Conservation (phyloP, 108 stramenopile species). For the Pseudonitzschia delicatissima region DNA sequence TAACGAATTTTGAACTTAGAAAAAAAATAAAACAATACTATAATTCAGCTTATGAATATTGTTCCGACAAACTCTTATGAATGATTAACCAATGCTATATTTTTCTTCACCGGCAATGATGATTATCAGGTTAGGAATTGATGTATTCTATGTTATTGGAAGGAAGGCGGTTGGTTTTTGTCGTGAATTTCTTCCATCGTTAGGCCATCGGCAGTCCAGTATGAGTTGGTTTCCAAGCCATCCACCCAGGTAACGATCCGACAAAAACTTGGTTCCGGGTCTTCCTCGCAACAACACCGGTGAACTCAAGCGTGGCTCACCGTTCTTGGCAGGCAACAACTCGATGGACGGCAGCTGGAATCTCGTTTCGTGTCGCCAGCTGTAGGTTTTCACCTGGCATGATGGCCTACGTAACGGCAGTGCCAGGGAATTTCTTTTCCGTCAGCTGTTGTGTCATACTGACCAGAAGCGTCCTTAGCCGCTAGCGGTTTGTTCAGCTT, state of each 20-base stretch:
- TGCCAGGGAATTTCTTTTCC: constrained; percentile 64
- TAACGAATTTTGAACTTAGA: neutral
- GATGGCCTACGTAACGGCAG: constrained; percentile 64
- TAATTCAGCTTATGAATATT: no score
- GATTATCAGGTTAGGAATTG: no score
- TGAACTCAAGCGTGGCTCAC: constrained; percentile 48
- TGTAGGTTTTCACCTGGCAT: constrained; percentile 84
- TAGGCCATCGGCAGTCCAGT: constrained; percentile 56
- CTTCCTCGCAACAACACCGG: constrained; percentile 70
- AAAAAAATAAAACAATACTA: neutral
- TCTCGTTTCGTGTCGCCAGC: constrained; percentile 65
- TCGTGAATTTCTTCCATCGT: constrained; percentile 79
- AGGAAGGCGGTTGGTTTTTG: constrained; percentile 42
- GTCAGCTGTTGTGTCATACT: constrained; percentile 4
- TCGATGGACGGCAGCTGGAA: constrained; percentile 77
- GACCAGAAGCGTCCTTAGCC: constrained; percentile 22
- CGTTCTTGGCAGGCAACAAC: constrained; percentile 53
- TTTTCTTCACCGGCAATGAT: no score
- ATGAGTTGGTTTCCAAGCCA: constrained; percentile 46
- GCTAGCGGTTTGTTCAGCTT: constrained; percentile 18
- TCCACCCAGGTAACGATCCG: constrained; percentile 63
- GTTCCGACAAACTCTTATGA: no score
- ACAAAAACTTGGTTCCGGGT: constrained; percentile 53
- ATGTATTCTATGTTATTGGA: constrained; percentile 8
- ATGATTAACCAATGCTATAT: no score